Base-by-base conservation (phyloP, 2,329 filamentous ascomycete species). In the Fusarium sp. region DNA sequence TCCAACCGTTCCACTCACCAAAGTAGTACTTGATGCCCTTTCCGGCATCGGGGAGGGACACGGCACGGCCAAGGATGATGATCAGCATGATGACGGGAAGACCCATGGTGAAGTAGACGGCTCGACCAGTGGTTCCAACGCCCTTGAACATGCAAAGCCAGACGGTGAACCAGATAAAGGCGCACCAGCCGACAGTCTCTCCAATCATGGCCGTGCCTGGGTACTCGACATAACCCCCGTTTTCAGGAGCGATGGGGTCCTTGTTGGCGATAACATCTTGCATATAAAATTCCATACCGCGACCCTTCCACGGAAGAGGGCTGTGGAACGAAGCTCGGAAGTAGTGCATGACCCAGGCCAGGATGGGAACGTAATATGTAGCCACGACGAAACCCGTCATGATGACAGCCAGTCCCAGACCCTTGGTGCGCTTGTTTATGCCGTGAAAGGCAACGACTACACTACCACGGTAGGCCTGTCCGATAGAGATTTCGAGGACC, bases 401-500 rank as follows among this genome's bases (percentile, higher is more conserved):
- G 16, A 89, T 83, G 11, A 87, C 83, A 0, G 84, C 85, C 32
- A 90, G 77, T 0, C 88, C 88, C 0, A 88, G 84, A 3, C 88
- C 88, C 74, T 86, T 88, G 5, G 88, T 77, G 5, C 86, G 82
- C 20, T 80, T 76, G 74, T 88, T 85, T 64, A 88, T 82, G 37
- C 86, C 87, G 74, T 86, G 84, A 72, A 82, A 89, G 1, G 88
- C 86, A 39, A 88, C 84, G 13, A 88, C 85, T 0, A 82, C 84
- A 10, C 87, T 87, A n/a, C 86, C 87, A 3, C 88, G 86, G 72
- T 89, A 89, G 1, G 87, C 87, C 69, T 89, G 93, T 57, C 94
- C 94, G 43, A 93, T 93, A 35, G 92, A 92, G 57, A 89, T 87
- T 69, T 90, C 87, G n/a, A 90, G 84, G 5, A 88, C 83, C 16